Conservation (phyloP, 148 eudicot genomes). For the Chenopodium album region DNA sequence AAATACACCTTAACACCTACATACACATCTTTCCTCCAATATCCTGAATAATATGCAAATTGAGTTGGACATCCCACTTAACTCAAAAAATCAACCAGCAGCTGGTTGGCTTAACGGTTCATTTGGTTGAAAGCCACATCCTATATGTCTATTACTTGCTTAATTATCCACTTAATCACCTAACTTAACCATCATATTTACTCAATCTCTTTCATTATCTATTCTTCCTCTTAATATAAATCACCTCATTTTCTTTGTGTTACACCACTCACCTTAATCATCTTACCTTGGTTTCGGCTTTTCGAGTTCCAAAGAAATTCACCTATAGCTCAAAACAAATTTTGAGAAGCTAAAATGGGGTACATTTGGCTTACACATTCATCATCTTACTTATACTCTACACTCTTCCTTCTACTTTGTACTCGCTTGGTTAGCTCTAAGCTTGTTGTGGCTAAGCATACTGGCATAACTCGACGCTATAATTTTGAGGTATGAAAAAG, state of each 20-base stretch:
- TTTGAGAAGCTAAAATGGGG: constrained; percentile 7
- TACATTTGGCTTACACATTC: background rate
- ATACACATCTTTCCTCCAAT: background rate
- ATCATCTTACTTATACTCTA: background rate
- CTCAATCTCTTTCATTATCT: background rate
- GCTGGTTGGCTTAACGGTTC: background rate
- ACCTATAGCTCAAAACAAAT: background rate
- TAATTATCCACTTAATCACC: constrained; percentile 12
- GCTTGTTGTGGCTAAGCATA: constrained; percentile 28
- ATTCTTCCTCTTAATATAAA: constrained; percentile 8
- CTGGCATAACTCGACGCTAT: constrained; percentile 28
- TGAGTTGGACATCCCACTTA: constrained; percentile 7
- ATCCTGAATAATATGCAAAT: background rate
- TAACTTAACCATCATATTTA: constrained; percentile 9
- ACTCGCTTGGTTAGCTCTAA: constrained; percentile 10
- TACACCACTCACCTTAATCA: constrained; percentile 13
- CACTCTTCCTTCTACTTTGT: constrained; percentile 20
- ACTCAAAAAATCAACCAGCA: background rate
- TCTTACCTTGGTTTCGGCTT: background rate
- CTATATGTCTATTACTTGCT: constrained; percentile 14
- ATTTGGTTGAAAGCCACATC: constrained; percentile 19
- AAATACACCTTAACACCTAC: background rate
- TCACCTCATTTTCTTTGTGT: constrained; percentile 4
- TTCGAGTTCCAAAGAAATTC: too few relatives aligned
- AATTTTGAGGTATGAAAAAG: constrained; percentile 24